A percentile compares a stretch with the other conserved stretches of the same genome.
These are phyloP conservation scores for Coniosporium tulheliwenetii DNA, from an alignment of 2,329 filamentous ascomycete species.

Conservation along the genomic window DNA sequence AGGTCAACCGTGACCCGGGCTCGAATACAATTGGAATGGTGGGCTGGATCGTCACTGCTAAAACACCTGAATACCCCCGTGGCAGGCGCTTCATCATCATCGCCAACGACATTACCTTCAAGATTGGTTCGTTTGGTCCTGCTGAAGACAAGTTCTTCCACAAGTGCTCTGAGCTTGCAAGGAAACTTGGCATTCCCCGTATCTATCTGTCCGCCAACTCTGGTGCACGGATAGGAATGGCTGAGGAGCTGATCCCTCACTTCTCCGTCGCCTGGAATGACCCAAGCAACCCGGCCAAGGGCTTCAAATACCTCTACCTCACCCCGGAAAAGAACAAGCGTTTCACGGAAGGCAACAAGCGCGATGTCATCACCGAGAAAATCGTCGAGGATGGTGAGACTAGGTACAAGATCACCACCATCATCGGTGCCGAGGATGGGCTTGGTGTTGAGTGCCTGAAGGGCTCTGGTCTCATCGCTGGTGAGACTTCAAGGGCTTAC, in stretches of 20 bases:
- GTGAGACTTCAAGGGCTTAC: constrained; percentile 91
- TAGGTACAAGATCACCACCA: constrained; percentile 83
- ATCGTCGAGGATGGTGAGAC: constrained; percentile 76
- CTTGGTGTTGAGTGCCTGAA: constrained; percentile 95
- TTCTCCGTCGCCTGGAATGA: constrained; percentile 98
- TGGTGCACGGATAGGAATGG: constrained; percentile 90
- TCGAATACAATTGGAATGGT: constrained; percentile 98
- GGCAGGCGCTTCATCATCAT: constrained; percentile 90
- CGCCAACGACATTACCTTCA: constrained; percentile 98
- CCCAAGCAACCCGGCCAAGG: constrained; percentile 58
- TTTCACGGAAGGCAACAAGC: constrained; percentile 62
- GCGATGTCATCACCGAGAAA: constrained; percentile 76
- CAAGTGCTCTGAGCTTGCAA: constrained; percentile 94
- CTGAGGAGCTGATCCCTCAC: constrained; percentile 90
- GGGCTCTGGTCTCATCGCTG: constrained; percentile 94
- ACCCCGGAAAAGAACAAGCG: constrained; percentile 73
- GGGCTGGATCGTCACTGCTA: constrained; percentile 89
- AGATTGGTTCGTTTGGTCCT: constrained; percentile 94
- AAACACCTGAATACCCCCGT: constrained; percentile 85
- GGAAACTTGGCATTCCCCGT: constrained; percentile 85
- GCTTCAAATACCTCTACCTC: constrained; percentile 96
- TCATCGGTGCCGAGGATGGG: constrained; percentile 86
- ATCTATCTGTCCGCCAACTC: constrained; percentile 99
- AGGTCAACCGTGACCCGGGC: constrained; percentile 87
- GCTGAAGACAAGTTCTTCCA: constrained; percentile 97